phyloP scores from a whole-genome alignment of 345 rosid species.

The Turritis glabra region DNA sequence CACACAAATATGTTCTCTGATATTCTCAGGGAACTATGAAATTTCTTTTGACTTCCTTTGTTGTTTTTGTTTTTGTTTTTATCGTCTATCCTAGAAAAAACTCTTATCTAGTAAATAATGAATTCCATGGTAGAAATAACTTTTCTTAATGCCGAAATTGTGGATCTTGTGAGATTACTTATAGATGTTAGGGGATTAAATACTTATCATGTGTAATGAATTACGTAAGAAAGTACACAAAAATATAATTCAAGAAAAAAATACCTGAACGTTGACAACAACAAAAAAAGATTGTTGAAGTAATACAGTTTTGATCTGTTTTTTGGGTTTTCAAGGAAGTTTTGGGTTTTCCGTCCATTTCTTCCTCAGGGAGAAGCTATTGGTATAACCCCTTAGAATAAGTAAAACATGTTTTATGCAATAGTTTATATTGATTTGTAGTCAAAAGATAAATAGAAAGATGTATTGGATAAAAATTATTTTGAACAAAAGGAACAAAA shows the following conservation, averaged over 20 bases:
- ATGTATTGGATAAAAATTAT: not conserved
- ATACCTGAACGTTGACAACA: no score
- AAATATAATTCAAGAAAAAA: no score
- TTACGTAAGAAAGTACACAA: no score
- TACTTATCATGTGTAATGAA: no score
- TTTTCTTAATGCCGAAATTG: not conserved
- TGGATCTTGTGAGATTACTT: not conserved
- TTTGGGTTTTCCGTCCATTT: not conserved
- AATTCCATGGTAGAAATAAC: not conserved
- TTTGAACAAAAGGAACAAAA: conserved; percentile 8
- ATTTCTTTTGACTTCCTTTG: conserved; percentile 1
- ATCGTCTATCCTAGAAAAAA: not conserved
- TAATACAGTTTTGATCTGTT: no score
- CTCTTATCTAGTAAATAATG: not conserved
- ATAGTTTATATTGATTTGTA: not conserved
- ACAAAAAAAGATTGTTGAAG: no score
- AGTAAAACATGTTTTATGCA: not conserved
- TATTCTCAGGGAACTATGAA: conserved; percentile 10
- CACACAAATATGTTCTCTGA: conserved; percentile 13
- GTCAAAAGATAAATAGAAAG: not conserved
- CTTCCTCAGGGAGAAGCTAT: no score
- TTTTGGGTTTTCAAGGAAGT: not conserved
- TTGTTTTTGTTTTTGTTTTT: not conserved
- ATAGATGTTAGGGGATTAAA: not conserved
- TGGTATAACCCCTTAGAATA: not conserved